Base-by-base conservation (phyloP, 23 red algal species). In the Gracilaria domingensis region DNA sequence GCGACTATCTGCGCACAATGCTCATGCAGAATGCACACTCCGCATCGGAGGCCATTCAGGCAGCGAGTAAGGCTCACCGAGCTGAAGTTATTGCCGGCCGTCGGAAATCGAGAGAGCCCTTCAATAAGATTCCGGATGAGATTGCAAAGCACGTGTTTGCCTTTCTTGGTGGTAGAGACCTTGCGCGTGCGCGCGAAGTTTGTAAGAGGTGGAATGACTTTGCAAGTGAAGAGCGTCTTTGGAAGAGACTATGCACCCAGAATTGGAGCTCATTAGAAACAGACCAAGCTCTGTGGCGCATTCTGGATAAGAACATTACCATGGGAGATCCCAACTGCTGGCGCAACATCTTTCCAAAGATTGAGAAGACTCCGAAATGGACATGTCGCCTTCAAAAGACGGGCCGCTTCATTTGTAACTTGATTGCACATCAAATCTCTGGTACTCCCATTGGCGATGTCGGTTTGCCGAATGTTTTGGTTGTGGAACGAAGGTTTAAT, bases 401-500 rank as follows among this genome's bases (percentile, higher is more conserved):
- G 20, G 91, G 94, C n/a, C 88, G 95, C 39, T 99, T 99, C 77
- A 93, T 99, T 38, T 99, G 97, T 71, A 93, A 95, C 71, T 64
- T 99, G 75, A 64, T 94, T 42, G 97, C 97, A 13, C 97, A 99
- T 75, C 97, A 99, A 39, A 93, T 99, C 34, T 90, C 91, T 12
- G 97, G 97, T 21, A 73, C 86, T 12, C 81, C 79, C 9, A 48
- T 94, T 47, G 91, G 49, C 30, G 92, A 88, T 60, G 58, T 58
- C 9, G 94, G 91, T 32, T 59, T 99, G 4, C 94, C 94, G 1
- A 80, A 86, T 28, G 83, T 93, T 1, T 71, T 99, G 8, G 82
- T 96, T 35, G 97, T 99, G 47, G 97, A 99, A 79, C 85, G 97
- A 79, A 94, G 97, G 23, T 99, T 99, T 89, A 96, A 95, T 80